These are phyloP conservation scores for Nakaseomyces sp. DNA, from an alignment of 1,139 yeast species.

Conservation along the genomic window DNA sequence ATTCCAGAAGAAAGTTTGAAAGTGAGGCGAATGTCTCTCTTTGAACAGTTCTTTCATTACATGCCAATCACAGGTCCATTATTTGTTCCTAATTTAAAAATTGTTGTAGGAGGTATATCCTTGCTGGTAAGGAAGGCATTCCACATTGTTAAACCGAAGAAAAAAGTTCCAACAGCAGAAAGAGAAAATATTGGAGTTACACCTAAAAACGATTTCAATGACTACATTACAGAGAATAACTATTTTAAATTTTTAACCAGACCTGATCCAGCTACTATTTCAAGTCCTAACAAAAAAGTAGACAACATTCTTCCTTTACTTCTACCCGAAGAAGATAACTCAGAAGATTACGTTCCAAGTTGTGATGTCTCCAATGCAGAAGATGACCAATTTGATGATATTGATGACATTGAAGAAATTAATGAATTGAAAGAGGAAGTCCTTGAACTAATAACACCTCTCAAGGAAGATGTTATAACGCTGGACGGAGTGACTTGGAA, in stretches of 20 bases:
- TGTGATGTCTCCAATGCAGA: slow-evolving; percentile 13
- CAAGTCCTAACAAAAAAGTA: slow-evolving; percentile 8
- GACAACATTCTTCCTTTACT: slow-evolving; percentile 14
- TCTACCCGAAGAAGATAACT: slow-evolving; percentile 41
- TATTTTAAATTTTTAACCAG: slow-evolving; percentile 20
- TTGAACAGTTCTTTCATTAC: not conserved
- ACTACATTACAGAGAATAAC: slow-evolving; percentile 22
- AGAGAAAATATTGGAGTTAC: not conserved
- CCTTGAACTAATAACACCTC: slow-evolving; percentile 5
- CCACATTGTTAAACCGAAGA: not conserved
- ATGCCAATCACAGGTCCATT: not conserved
- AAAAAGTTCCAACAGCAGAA: not conserved
- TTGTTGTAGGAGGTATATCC: not conserved
- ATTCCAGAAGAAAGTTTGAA: not conserved
- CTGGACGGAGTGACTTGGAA: slow-evolving; percentile 23
- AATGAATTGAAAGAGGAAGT: slow-evolving; percentile 3
- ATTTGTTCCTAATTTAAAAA: not conserved
- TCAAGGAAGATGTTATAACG: slow-evolving; percentile 5
- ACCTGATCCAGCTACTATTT: slow-evolving; percentile 1
- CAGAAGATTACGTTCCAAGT: slow-evolving; percentile 36
- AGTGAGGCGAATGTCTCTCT: not conserved
- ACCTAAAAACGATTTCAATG: slow-evolving; percentile 16
- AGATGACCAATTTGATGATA: slow-evolving; percentile 1
- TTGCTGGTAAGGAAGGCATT: not conserved
- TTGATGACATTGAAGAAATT: not conserved